These are phyloP conservation scores for Plasmodium gonderi DNA, from an alignment of 169 alveolate species.

Conservation along the genomic window DNA sequence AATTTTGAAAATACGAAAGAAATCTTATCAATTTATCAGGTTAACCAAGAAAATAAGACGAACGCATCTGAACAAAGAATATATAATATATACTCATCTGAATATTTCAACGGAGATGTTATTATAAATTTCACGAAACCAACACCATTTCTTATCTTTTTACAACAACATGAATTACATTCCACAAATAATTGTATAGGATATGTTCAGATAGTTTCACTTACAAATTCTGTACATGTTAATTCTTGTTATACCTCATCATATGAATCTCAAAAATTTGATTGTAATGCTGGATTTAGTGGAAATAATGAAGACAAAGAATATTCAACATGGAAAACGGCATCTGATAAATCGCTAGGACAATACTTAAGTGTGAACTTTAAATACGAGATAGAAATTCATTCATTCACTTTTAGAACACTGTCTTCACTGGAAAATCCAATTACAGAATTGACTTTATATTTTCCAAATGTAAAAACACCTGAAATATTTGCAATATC, in stretches of 20 bases:
- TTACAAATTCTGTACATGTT: slow-evolving; percentile 46
- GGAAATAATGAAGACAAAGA: slow-evolving; percentile 83
- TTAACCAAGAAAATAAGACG: slow-evolving; percentile 44
- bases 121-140: slow-evolving; percentile 46
- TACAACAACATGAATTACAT: slow-evolving; percentile 72
- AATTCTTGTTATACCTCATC: slow-evolving; percentile 79
- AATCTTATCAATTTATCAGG: slow-evolving; percentile 68
- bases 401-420: slow-evolving; percentile 81
- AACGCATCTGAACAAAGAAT: slow-evolving; percentile 65
- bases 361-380: slow-evolving; percentile 80
- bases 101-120: slow-evolving; percentile 65
- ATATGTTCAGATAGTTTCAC: slow-evolving; percentile 69
- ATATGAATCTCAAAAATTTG: slow-evolving; percentile 78
- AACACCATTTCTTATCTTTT: slow-evolving; percentile 77
- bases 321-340: slow-evolving; percentile 81
- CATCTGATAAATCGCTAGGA: slow-evolving; percentile 78
- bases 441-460: slow-evolving; percentile 80
- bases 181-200: slow-evolving; percentile 76
- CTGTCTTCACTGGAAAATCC: slow-evolving; percentile 75
- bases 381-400: slow-evolving; percentile 79
- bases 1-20: slow-evolving; percentile 26
- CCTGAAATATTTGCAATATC: slow-evolving; percentile 61
- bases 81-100: slow-evolving; percentile 60
- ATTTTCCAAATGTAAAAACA: slow-evolving; percentile 61
- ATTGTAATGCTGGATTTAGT: slow-evolving; percentile 81